These are phyloP conservation scores for Coleophoma eucalyptorum DNA, from an alignment of 2,329 filamentous ascomycete genomes.

Conservation along the genomic window DNA sequence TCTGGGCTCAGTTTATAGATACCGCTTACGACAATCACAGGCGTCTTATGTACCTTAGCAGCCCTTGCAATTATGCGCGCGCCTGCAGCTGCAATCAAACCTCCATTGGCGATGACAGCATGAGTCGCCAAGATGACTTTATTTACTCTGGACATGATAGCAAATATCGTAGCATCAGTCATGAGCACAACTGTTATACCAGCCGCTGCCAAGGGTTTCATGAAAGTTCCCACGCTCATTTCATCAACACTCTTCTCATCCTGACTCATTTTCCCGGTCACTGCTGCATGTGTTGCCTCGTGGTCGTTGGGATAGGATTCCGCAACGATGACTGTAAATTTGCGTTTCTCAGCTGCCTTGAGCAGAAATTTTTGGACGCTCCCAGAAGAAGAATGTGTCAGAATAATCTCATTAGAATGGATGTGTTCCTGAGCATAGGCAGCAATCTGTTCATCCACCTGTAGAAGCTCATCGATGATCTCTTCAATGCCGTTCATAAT, in stretches of 20 bases:
- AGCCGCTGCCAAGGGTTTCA: constrained; percentile 72
- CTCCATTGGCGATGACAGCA: constrained; percentile 83
- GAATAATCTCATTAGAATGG: constrained; percentile 86
- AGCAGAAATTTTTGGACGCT: constrained; percentile 89
- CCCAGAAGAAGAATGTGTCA: constrained; percentile 81
- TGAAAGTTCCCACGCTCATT: constrained; percentile 50
- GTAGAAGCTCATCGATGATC: constrained; percentile 90
- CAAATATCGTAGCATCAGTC: constrained; percentile 80
- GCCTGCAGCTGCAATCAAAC: constrained; percentile 80
- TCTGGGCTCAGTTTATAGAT: constrained; percentile 93
- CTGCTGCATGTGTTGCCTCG: constrained; percentile 55
- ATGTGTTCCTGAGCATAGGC: constrained; percentile 87
- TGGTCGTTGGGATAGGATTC: constrained; percentile 70
- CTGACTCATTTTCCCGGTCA: constrained; percentile 49
- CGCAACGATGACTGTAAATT: constrained; percentile 85
- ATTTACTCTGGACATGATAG: constrained; percentile 92
- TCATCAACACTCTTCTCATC: constrained; percentile 34
- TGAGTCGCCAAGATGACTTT: constrained; percentile 91
- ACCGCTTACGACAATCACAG: constrained; percentile 84
- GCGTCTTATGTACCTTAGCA: constrained; percentile 75
- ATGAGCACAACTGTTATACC: constrained; percentile 83
- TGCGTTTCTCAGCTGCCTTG: constrained; percentile 81
- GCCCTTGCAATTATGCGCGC: constrained; percentile 79
- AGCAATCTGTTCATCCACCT: constrained; percentile 91
- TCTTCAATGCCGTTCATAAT: constrained; percentile 93